These are phyloP conservation scores for Colletotrichum tropicicola DNA, from an alignment of 2,329 filamentous ascomycete genomes.

Conservation along the genomic window DNA sequence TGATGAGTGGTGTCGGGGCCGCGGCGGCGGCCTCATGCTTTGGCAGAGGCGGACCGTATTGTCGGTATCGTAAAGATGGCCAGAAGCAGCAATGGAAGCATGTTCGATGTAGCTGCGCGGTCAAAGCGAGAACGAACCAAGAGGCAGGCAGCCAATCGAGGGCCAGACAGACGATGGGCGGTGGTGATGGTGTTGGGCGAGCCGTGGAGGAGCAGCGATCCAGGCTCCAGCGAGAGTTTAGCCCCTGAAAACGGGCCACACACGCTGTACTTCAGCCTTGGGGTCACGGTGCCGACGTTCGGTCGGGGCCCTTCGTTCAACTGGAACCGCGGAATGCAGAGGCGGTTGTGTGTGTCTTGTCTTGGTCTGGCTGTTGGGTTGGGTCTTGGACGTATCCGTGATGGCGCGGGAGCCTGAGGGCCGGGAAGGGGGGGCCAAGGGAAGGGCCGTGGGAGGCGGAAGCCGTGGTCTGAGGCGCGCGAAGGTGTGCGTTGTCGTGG, in stretches of 20 bases:
- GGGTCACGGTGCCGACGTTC: neutral
- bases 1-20: conserved; percentile 4
- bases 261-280: conserved; percentile 1
- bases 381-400: conserved; percentile 13
- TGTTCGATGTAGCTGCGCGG: conserved; percentile 12
- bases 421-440: conserved; percentile 1
- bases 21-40: conserved; percentile 3
- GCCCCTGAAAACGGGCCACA: conserved; percentile 13
- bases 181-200: neutral
- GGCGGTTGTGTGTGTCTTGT: conserved; percentile 11
- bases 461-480: too few species aligned
- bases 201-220: conserved; percentile 1
- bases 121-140: conserved; percentile 23
- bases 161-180: neutral
- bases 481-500: too few species aligned
- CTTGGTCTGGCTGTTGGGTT: neutral
- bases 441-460: neutral
- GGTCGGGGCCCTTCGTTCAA: neutral
- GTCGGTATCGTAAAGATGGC: conserved; percentile 18
- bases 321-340: conserved; percentile 14
- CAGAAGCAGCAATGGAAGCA: conserved; percentile 20
- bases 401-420: conserved; percentile 15
- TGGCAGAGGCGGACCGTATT: conserved; percentile 11
- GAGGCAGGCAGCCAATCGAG: neutral
- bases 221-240: conserved; percentile 17